phyloP scores from a whole-genome alignment of 352 stramenopile species.

The Nannochloropsis limnetica region DNA sequence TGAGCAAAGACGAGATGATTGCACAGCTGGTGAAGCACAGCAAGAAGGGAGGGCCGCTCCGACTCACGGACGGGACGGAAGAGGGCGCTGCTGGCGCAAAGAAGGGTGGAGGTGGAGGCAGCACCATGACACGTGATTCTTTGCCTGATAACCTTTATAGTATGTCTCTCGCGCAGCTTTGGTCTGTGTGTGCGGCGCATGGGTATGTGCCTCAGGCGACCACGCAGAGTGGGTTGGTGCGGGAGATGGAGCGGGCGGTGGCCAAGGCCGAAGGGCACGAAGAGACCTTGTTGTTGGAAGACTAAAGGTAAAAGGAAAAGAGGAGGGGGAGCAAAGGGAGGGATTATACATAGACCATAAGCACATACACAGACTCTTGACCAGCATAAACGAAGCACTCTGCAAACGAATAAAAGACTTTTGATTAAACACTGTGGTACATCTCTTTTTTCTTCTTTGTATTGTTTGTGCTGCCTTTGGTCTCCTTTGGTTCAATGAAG shows the following conservation, averaged over 20 bases:
- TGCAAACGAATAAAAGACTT: background rate
- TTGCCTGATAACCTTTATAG: conserved; percentile 35
- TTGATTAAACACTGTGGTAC: background rate
- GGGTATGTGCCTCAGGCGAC: background rate
- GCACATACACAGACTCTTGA: background rate
- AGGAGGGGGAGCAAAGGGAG: background rate
- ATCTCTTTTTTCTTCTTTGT: background rate
- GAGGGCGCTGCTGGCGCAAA: background rate
- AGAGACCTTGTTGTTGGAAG: background rate
- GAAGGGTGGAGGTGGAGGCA: background rate
- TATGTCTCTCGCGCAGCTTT: conserved; percentile 13
- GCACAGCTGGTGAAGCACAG: background rate
- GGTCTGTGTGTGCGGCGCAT: conserved; percentile 37
- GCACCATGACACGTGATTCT: background rate
- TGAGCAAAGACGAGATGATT: conserved; percentile 37
- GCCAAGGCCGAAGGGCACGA: conserved; percentile 5
- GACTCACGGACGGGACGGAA: conserved; percentile 22
- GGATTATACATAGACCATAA: background rate
- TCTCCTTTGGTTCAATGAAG: background rate
- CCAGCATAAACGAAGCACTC: background rate
- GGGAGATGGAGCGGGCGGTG: conserved; percentile 37
- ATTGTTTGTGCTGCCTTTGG: background rate
- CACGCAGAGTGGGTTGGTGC: conserved; percentile 38
- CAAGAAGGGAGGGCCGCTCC: background rate
- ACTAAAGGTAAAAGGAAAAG: background rate